phyloP scores from a whole-genome alignment of 306 rosid species.

The Boehmeria nivea region DNA sequence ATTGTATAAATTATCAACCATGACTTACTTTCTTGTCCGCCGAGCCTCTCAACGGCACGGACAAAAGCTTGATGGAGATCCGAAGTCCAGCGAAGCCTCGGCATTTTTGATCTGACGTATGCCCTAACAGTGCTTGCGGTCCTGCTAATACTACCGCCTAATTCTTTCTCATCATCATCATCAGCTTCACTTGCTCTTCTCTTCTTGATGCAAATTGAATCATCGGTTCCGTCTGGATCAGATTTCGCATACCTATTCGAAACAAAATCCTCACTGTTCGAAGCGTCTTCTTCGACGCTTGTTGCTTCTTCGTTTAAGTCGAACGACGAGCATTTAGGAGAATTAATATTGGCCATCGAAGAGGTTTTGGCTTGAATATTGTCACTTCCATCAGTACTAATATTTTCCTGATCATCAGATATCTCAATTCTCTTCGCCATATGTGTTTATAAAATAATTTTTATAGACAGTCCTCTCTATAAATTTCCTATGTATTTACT shows the following conservation, averaged over 20 bases:
- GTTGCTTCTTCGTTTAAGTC: constrained; percentile 34
- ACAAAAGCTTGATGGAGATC: constrained; percentile 77
- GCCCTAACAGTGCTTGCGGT: constrained; percentile 39
- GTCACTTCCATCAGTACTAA: constrained; percentile 6
- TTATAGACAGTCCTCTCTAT: background rate
- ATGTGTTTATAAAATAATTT: background rate
- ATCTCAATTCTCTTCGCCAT: constrained; percentile 16
- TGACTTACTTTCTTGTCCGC: constrained; percentile 82
- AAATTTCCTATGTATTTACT: background rate
- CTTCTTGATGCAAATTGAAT: background rate
- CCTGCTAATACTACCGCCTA: constrained; percentile 11
- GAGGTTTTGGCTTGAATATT: constrained; percentile 10
- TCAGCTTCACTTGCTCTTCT: background rate
- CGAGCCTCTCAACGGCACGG: constrained; percentile 69
- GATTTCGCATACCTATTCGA: background rate
- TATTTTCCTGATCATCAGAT: constrained; percentile 1
- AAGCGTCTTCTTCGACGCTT: background rate
- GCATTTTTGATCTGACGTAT: constrained; percentile 73
- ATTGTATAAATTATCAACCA: too few species aligned
- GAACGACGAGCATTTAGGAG: constrained; percentile 11
- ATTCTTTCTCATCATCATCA: constrained; percentile 26
- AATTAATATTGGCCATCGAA: background rate
- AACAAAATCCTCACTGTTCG: background rate
- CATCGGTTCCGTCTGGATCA: background rate
- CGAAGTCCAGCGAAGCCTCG: constrained; percentile 88